phyloP scores from a whole-genome alignment of 1,139 yeast species.

The Candida sp. region DNA sequence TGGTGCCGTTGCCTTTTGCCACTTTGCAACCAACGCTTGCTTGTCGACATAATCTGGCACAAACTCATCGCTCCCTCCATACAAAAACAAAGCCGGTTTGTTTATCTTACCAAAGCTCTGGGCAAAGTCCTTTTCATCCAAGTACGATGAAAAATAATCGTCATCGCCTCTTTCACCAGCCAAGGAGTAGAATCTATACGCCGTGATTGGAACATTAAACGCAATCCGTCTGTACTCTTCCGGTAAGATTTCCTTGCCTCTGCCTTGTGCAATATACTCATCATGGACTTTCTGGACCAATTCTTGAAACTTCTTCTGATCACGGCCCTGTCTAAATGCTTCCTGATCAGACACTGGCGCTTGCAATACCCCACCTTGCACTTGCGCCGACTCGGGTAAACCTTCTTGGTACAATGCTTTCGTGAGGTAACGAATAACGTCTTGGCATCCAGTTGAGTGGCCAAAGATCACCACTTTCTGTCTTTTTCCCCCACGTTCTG shows the following conservation, averaged over 20 bases:
- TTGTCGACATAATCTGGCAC: constrained; percentile 61
- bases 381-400: constrained; percentile 14
- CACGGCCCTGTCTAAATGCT: constrained; percentile 17
- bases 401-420: constrained; percentile 23
- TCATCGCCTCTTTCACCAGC: constrained; percentile 68
- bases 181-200: constrained; percentile 72
- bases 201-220: constrained; percentile 62
- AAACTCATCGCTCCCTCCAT: constrained; percentile 66
- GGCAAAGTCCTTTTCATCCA: constrained; percentile 43
- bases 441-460: constrained; percentile 89
- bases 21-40: constrained; percentile 44
- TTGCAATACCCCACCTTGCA: constrained; percentile 72
- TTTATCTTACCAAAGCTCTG: constrained; percentile 60
- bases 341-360: constrained; percentile 80
- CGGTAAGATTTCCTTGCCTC: constrained; percentile 54
- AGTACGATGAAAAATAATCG: constrained; percentile 76
- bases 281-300: constrained; percentile 28
- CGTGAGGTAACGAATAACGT: constrained; percentile 62
- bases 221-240: constrained; percentile 43
- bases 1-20: constrained; percentile 46
- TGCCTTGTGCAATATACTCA: constrained; percentile 48
- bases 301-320: constrained; percentile 17
- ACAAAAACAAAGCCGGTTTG: constrained; percentile 55
- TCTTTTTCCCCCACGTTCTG: constrained; percentile 44
- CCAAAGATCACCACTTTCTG: constrained; percentile 69